phyloP scores from a whole-genome alignment of 2,329 filamentous ascomycete species.

The Ceratocystiopsis brevicomis region DNA sequence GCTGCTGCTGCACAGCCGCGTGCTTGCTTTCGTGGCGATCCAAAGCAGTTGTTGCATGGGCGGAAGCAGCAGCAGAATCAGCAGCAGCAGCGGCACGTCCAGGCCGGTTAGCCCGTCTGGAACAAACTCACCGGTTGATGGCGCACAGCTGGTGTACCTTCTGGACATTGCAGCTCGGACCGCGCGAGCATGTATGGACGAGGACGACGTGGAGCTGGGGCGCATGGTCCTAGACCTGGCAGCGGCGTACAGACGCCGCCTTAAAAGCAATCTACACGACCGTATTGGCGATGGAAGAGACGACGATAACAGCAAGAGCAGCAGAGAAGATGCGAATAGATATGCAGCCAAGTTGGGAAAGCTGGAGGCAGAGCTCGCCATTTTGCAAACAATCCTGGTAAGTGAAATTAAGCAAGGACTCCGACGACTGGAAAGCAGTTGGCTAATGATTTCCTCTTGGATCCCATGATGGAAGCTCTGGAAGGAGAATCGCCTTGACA shows the following conservation, averaged over 20 bases:
- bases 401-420: slow-evolving; percentile 3
- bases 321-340: not conserved
- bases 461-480: slow-evolving; percentile 34
- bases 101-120: no score
- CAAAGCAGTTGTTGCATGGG: slow-evolving; percentile 16
- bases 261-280: slow-evolving; percentile 9
- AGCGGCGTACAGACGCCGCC: slow-evolving; percentile 26
- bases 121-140: no score
- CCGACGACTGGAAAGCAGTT: slow-evolving; percentile 35
- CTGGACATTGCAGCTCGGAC: slow-evolving; percentile 1
- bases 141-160: slow-evolving; percentile 1
- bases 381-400: no score
- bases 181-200: slow-evolving; percentile 40
- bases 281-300: not conserved
- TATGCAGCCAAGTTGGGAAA: no score
- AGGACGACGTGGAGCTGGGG: slow-evolving; percentile 35
- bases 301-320: slow-evolving; percentile 13
- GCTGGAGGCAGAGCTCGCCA: no score
- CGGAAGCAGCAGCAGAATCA: not conserved
- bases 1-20: slow-evolving; percentile 22
- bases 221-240: slow-evolving; percentile 44
- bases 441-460: slow-evolving; percentile 31
- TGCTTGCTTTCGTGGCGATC: slow-evolving; percentile 49
- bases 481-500: slow-evolving; percentile 51
- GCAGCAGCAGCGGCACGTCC: not conserved